phyloP scores from a whole-genome alignment of 1,284 basidiomycete species.

The Trichosporon asahii region DNA sequence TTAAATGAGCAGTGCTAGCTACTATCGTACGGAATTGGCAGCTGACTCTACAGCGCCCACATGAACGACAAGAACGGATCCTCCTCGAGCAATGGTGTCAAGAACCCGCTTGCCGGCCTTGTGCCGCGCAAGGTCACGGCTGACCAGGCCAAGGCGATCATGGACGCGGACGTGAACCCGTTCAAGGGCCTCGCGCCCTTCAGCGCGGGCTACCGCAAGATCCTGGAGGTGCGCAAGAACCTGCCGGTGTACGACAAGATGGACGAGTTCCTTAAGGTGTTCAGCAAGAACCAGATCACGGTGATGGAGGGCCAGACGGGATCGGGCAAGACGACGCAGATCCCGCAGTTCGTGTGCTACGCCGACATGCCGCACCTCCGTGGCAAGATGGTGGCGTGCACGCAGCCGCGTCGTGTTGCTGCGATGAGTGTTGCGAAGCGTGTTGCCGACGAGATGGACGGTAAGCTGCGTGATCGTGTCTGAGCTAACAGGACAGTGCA shows the following conservation, averaged over 20 bases:
- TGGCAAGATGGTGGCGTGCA: slow-evolving; percentile 91
- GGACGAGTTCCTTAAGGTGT: slow-evolving; percentile 84
- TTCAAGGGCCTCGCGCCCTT: slow-evolving; percentile 74
- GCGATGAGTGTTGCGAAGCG: slow-evolving; percentile 98
- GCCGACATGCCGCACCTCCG: slow-evolving; percentile 85
- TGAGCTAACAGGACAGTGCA: slow-evolving; percentile 58
- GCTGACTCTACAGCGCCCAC: slow-evolving; percentile 31
- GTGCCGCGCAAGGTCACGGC: slow-evolving; percentile 72
- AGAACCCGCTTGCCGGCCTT: slow-evolving; percentile 68
- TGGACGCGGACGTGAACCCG: slow-evolving; percentile 81
- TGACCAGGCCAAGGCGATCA: slow-evolving; percentile 65
- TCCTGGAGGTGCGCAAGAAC: slow-evolving; percentile 77
- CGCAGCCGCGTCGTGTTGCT: slow-evolving; percentile 93
- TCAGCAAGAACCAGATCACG: slow-evolving; percentile 80
- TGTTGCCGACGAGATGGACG: slow-evolving; percentile 98
- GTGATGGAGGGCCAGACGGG: slow-evolving; percentile 98
- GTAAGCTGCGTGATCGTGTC: slow-evolving; percentile 54
- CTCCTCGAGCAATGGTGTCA: slow-evolving; percentile 11
- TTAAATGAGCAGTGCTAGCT: no score
- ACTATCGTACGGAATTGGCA: no score
- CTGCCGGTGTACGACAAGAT: slow-evolving; percentile 91
- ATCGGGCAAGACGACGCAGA: slow-evolving; percentile 97
- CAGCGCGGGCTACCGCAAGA: slow-evolving; percentile 77
- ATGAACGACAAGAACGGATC: slow-evolving; percentile 17
- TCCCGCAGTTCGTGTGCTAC: slow-evolving; percentile 93